Conservation (phyloP, 2,329 filamentous ascomycete genomes). For the Pyrenophora graminea region DNA sequence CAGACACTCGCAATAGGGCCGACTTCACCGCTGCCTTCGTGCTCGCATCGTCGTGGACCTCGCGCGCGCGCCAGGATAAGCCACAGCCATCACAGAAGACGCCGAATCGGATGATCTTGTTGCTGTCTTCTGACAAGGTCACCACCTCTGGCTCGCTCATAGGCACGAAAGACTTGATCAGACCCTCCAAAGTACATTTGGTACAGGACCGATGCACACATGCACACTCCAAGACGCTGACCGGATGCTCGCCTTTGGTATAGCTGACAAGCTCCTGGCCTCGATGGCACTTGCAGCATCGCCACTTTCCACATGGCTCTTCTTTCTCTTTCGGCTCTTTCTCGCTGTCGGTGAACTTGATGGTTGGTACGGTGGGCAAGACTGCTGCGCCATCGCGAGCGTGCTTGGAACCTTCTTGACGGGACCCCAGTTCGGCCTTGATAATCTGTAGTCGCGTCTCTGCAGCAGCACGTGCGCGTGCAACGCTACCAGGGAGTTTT, state of each 20-base stretch:
- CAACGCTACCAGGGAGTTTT: slow-evolving; percentile 6
- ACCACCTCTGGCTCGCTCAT: slow-evolving; percentile 31
- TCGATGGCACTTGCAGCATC: slow-evolving; percentile 14
- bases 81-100: slow-evolving; percentile 33
- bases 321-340: not conserved
- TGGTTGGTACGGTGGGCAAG: not conserved
- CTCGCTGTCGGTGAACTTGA: not conserved
- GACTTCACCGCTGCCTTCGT: slow-evolving; percentile 16
- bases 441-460: not conserved
- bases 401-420: not conserved
- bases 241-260: slow-evolving; percentile 17
- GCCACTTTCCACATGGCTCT: slow-evolving; percentile 12
- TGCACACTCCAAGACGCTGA: slow-evolving; percentile 24
- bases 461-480: slow-evolving; percentile 4
- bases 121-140: slow-evolving; percentile 13
- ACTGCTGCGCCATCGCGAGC: not conserved
- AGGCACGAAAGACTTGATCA: slow-evolving; percentile 28
- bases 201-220: slow-evolving; percentile 34
- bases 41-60: slow-evolving; percentile 4
- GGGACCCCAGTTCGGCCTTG: not conserved
- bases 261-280: slow-evolving; percentile 11
- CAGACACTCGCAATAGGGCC: slow-evolving; percentile 9
- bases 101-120: slow-evolving; percentile 25
- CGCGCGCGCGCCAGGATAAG: slow-evolving; percentile 25
- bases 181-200: slow-evolving; percentile 24